These are phyloP conservation scores for Kodamaea kaohsiungensis DNA, from an alignment of 805 yeast species.

Conservation along the genomic window DNA sequence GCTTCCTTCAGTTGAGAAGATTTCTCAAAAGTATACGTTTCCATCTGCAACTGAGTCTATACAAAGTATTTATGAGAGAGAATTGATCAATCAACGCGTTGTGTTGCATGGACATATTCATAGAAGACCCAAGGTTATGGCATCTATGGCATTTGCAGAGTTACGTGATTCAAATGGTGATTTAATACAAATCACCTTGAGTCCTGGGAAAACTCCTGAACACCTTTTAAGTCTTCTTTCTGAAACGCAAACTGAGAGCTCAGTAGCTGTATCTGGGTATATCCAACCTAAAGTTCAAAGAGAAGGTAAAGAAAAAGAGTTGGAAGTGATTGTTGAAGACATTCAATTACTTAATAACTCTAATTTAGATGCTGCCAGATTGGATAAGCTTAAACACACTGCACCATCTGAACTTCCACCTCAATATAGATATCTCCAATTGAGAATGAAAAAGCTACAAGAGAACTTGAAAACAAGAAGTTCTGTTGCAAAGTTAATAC, in stretches of 20 bases:
- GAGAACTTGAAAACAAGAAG: conserved; percentile 57
- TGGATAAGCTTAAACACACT: conserved; percentile 56
- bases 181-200: conserved; percentile 49
- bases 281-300: conserved; percentile 36
- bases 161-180: conserved; percentile 76
- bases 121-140: conserved; percentile 67
- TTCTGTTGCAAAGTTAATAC: conserved; percentile 47
- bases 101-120: conserved; percentile 84
- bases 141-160: conserved; percentile 70
- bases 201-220: conserved; percentile 43
- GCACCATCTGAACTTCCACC: conserved; percentile 66
- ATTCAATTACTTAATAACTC: conserved; percentile 64
- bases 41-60: conserved; percentile 3
- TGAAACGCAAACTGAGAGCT: conserved; percentile 67
- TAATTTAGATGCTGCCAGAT: conserved; percentile 63
- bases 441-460: conserved; percentile 63
- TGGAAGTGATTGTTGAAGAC: conserved; percentile 59
- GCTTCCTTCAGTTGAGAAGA: background rate
- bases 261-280: conserved; percentile 64
- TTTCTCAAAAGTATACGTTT: conserved; percentile 6
- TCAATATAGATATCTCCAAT: conserved; percentile 77
- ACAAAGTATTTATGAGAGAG: background rate
- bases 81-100: conserved; percentile 24
- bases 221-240: conserved; percentile 41
- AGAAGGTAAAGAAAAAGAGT: conserved; percentile 24